Percentiles rank a stretch among this genome's conserved stretches.
Evolutionary conservation across 345 rosid species (phyloP).

Genomic region (Eucalyptus decipiens): DNA sequence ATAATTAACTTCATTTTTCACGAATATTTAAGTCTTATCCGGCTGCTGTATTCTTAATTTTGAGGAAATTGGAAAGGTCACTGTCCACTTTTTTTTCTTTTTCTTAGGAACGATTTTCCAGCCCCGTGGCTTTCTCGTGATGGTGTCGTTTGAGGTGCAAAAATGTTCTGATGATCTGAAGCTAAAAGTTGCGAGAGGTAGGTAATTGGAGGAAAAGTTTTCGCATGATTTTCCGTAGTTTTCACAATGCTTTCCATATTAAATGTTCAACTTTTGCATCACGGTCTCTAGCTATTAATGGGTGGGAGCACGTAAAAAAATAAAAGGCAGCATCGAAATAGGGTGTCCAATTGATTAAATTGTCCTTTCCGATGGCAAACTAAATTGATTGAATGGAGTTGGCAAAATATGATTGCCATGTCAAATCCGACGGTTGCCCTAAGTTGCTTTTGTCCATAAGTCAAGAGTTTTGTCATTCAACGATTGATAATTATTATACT

Average conservation of each 20-base stretch:
- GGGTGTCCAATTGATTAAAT: background rate
- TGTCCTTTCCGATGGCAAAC: background rate
- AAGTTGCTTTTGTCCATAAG: background rate
- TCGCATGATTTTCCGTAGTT: background rate
- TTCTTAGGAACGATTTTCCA: background rate
- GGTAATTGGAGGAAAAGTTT: background rate
- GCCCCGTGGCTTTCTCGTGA: background rate
- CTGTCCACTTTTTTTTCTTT: background rate
- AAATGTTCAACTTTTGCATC: background rate
- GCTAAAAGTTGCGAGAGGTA: background rate
- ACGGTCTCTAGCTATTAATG: background rate
- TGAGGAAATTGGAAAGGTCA: background rate
- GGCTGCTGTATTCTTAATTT: background rate
- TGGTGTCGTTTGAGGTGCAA: background rate
- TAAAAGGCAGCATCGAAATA: background rate
- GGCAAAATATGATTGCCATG: background rate
- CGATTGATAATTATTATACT: background rate
- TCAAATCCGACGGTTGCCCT: fast-evolving
- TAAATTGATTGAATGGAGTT: background rate
- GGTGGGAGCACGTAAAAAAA: background rate
- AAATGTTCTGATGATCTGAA: background rate
- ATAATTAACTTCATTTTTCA: background rate
- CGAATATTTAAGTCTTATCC: background rate
- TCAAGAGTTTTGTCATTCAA: background rate
- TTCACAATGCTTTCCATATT: background rate